Conservation (phyloP, 441 rosid species). For the Melastoma candidum region DNA sequence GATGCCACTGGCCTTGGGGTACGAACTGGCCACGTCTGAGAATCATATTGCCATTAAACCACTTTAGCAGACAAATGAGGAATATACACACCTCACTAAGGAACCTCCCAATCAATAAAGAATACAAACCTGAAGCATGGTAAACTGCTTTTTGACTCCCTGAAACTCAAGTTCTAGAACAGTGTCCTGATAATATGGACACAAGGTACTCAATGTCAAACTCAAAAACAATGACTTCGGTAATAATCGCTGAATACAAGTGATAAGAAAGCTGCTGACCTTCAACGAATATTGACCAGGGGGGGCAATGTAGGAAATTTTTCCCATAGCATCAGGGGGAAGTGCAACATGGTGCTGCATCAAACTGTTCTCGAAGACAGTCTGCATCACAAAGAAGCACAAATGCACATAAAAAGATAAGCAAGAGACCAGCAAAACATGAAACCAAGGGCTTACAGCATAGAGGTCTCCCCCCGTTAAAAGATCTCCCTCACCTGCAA, state of each 20-base stretch:
- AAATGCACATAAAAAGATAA: neutral
- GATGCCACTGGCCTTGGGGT: slow-evolving; percentile 97
- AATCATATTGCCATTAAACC: neutral
- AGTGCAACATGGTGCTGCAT: slow-evolving; percentile 87
- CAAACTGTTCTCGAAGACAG: slow-evolving; percentile 87
- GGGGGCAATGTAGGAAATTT: slow-evolving; percentile 80
- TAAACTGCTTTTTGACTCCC: slow-evolving; percentile 82
- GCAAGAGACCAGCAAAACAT: neutral
- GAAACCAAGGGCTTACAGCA: slow-evolving; percentile 51
- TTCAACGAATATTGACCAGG: slow-evolving; percentile 96
- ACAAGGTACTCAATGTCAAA: too few species aligned
- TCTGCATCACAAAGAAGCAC: slow-evolving; percentile 33
- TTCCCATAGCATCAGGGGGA: slow-evolving; percentile 98
- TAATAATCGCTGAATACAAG: too few species aligned
- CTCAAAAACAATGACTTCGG: too few species aligned
- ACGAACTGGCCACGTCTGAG: slow-evolving; percentile 99
- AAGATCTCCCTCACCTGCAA: slow-evolving; percentile 88
- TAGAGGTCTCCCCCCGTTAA: slow-evolving; percentile 96
- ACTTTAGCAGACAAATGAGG: too few species aligned
- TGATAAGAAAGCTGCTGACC: slow-evolving; percentile 29
- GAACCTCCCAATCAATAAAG: neutral
- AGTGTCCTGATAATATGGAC: slow-evolving; percentile 44
- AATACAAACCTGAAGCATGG: slow-evolving; percentile 92
- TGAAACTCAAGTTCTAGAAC: slow-evolving; percentile 97
- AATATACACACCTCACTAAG: too few species aligned